Evolutionary conservation across 2,329 filamentous ascomycete genomes (phyloP).

Genomic region (Pestalotiopsis fici): DNA sequence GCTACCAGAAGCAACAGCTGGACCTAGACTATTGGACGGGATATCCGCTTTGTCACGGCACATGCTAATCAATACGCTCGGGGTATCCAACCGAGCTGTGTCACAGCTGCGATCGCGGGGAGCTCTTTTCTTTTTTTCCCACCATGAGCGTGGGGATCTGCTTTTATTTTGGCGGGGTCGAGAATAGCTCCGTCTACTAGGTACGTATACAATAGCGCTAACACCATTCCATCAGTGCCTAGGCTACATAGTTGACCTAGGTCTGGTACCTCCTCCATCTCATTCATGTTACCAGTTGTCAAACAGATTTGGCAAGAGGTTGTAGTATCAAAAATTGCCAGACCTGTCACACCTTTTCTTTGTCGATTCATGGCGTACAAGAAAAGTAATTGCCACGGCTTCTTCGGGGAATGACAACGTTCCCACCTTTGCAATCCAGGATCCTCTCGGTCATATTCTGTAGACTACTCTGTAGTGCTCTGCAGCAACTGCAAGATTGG

Average conservation of each 20-base stretch:
- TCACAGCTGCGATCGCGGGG: constrained; percentile 10
- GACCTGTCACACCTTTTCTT: background rate
- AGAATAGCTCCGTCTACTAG: background rate
- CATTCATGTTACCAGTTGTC: background rate
- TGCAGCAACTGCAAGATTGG: background rate
- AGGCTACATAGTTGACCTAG: background rate
- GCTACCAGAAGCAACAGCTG: background rate
- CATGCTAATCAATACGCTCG: constrained; percentile 1
- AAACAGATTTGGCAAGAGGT: background rate
- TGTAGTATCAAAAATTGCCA: background rate
- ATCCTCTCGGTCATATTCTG: background rate
- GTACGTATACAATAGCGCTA: background rate
- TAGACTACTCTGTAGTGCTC: background rate
- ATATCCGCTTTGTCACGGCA: constrained; percentile 4
- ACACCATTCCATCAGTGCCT: no score
- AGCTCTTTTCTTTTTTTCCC: constrained; percentile 8
- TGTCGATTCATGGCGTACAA: background rate
- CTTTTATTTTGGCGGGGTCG: constrained; percentile 4
- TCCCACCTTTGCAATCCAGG: background rate
- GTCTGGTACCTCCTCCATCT: background rate
- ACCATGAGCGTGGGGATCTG: constrained; percentile 6
- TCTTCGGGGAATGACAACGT: background rate
- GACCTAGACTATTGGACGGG: background rate
- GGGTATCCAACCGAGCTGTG: constrained; percentile 1
- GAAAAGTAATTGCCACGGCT: background rate